These are phyloP conservation scores for Ceratocystis ficicola DNA, from an alignment of 2,329 filamentous ascomycete species.

Conservation along the genomic window DNA sequence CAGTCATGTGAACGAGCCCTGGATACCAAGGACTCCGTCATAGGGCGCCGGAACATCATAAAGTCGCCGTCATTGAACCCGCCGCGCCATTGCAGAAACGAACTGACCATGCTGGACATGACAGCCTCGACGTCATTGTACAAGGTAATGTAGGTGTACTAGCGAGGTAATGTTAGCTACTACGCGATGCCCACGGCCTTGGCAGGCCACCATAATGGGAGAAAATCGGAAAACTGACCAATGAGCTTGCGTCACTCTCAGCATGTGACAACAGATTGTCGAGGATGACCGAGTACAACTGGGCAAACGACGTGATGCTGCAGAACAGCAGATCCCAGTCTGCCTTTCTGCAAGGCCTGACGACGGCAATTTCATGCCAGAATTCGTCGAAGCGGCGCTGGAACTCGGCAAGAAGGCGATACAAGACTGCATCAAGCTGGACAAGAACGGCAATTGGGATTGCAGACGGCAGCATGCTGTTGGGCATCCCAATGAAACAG, in stretches of 20 bases:
- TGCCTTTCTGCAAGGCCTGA: background rate
- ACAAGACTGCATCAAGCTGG: conserved; percentile 7
- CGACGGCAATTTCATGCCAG: background rate
- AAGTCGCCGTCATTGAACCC: conserved; percentile 1
- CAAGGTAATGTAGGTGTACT: background rate
- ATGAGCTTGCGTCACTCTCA: background rate
- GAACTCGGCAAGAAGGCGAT: conserved; percentile 8
- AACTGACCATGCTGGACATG: conserved; percentile 2
- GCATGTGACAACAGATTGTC: background rate
- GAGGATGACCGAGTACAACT: background rate
- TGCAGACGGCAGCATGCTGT: background rate
- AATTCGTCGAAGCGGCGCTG: conserved; percentile 15
- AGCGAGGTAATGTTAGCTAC: background rate
- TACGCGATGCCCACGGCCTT: no score
- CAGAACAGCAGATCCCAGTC: conserved; percentile 12
- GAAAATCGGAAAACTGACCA: background rate
- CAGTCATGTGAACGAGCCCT: background rate
- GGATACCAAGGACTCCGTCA: background rate
- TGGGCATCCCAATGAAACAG: background rate
- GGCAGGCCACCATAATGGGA: no score
- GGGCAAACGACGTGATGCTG: conserved; percentile 10
- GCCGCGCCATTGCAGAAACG: background rate
- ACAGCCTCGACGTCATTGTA: conserved; percentile 7
- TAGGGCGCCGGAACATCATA: background rate
- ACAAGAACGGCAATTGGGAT: background rate